Evolutionary conservation across 345 rosid species (phyloP).

Genomic region (Lepidium aucheri): DNA sequence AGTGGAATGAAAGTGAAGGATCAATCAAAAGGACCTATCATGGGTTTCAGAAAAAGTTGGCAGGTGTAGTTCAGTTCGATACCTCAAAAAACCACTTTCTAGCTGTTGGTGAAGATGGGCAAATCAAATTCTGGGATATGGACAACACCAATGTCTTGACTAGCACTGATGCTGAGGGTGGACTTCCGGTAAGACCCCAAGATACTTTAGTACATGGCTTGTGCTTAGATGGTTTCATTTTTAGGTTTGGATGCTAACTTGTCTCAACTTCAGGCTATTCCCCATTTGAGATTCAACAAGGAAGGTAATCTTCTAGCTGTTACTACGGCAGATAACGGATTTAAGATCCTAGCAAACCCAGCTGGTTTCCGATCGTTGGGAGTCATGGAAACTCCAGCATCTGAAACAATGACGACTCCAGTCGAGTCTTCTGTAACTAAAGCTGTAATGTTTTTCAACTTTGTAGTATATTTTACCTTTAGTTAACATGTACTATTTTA

Average conservation of each 20-base stretch:
- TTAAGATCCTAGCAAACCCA: conserved; percentile 79
- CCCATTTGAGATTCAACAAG: conserved; percentile 73
- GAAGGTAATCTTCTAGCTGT: conserved; percentile 92
- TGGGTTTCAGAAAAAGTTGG: conserved; percentile 60
- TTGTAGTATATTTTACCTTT: background rate
- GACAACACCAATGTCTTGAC: conserved; percentile 48
- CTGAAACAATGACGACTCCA: conserved; percentile 58
- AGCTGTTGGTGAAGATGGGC: conserved; percentile 85
- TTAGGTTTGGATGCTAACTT: conserved; percentile 8
- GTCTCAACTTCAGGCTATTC: conserved; percentile 43
- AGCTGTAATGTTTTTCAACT: conserved; percentile 22
- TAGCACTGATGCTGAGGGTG: conserved; percentile 74
- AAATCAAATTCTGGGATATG: conserved; percentile 94
- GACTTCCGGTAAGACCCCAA: conserved; percentile 59
- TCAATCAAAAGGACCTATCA: conserved; percentile 63
- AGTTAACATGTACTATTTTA: conserved; percentile 1
- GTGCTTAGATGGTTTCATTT: background rate
- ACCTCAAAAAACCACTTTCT: conserved; percentile 79
- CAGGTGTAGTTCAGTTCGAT: conserved; percentile 72
- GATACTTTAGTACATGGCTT: conserved; percentile 5
- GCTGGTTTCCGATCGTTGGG: conserved; percentile 60
- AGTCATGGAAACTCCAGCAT: conserved; percentile 47
- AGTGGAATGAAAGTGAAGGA: conserved; percentile 96
- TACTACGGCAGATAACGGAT: conserved; percentile 77
- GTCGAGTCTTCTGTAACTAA: conserved; percentile 55